Evolutionary conservation across 208 protist genomes (phyloP).

Genomic region (Phytomonas francai): DNA sequence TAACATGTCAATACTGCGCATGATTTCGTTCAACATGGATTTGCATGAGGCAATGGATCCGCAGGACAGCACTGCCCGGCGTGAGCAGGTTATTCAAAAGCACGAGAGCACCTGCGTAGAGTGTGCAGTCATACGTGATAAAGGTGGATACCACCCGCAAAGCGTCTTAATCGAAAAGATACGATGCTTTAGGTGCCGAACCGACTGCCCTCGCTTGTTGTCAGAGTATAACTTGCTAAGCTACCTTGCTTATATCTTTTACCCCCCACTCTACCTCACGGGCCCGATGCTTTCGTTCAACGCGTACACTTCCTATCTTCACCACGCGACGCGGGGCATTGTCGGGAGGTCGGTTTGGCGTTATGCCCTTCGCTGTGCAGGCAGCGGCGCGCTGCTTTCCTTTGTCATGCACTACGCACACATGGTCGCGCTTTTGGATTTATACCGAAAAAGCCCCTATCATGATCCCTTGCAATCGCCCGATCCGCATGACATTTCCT

Average conservation of each 20-base stretch:
- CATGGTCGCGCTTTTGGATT: constrained; percentile 28
- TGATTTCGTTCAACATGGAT: constrained; percentile 71
- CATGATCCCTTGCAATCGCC: no score
- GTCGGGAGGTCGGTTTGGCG: constrained; percentile 9
- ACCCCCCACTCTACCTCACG: constrained; percentile 80
- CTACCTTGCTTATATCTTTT: constrained; percentile 81
- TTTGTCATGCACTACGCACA: constrained; percentile 51
- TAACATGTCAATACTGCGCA: constrained; percentile 67
- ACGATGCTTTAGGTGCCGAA: constrained; percentile 40
- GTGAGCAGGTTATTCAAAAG: constrained; percentile 15
- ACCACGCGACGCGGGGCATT: constrained; percentile 30
- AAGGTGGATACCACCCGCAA: constrained; percentile 4
- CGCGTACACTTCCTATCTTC: constrained; percentile 73
- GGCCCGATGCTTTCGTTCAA: constrained; percentile 85
- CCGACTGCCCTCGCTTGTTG: constrained; percentile 25
- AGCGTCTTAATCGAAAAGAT: constrained; percentile 11
- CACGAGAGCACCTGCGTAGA: constrained; percentile 29
- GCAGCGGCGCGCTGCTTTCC: constrained; percentile 22
- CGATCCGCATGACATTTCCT: no score
- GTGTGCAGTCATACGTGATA: constrained; percentile 34
- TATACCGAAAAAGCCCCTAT: not conserved
- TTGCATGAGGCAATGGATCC: constrained; percentile 22
- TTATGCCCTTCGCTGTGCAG: constrained; percentile 28
- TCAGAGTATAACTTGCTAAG: constrained; percentile 42
- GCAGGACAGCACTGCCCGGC: not conserved